Conservation (phyloP, 2,329 filamentous ascomycete genomes). For the Shiraia bambusicola region DNA sequence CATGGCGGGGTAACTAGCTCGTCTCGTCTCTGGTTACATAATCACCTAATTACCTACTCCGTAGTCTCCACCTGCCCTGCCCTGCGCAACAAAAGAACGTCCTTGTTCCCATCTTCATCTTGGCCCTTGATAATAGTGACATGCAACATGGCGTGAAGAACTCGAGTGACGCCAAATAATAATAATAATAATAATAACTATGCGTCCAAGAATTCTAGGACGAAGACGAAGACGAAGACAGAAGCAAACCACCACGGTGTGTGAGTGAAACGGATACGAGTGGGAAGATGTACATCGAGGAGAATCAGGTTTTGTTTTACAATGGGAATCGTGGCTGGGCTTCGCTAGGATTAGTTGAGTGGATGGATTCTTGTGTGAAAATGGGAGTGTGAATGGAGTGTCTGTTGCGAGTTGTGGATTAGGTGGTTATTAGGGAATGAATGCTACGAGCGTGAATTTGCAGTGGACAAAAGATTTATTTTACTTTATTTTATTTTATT, state of each 20-base stretch:
- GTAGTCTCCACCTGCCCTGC: background rate
- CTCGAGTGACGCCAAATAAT: background rate
- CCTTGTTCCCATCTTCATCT: constrained; percentile 5
- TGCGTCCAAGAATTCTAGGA: too few relatives aligned
- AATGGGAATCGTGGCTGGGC: constrained; percentile 48
- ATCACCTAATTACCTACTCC: background rate
- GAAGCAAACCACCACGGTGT: too few relatives aligned
- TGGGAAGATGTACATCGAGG: constrained; percentile 53
- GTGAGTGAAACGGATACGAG: constrained; percentile 56
- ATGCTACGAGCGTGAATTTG: constrained; percentile 43
- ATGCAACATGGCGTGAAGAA: constrained; percentile 30
- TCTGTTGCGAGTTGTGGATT: constrained; percentile 48
- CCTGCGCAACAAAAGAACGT: background rate
- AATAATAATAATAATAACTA: too few relatives aligned
- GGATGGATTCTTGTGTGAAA: constrained; percentile 38
- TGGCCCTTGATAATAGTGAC: constrained; percentile 17
- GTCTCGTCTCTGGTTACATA: too few relatives aligned
- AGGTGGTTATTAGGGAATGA: constrained; percentile 47
- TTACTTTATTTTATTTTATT: too few relatives aligned
- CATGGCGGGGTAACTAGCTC: constrained; percentile 1
- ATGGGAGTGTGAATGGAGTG: constrained; percentile 21
- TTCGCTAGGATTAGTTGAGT: constrained; percentile 53
- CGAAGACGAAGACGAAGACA: too few relatives aligned
- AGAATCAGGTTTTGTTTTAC: constrained; percentile 45
- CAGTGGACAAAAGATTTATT: too few relatives aligned